Conservation (phyloP, 257 asterid genomes). For the Solanum microdontum region DNA sequence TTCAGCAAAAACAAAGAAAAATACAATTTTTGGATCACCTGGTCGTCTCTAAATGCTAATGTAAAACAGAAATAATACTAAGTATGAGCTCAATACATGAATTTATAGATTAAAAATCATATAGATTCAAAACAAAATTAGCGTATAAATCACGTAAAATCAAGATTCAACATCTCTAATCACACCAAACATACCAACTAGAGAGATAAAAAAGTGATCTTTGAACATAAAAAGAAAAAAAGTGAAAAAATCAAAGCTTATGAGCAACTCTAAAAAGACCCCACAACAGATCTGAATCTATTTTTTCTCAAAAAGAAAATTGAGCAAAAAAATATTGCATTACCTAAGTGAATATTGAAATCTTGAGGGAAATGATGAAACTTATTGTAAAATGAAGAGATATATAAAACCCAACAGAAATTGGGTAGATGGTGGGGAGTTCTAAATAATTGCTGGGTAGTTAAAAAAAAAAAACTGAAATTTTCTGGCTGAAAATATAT, state of each 20-base stretch:
- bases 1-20: not conserved
- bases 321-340: not conserved
- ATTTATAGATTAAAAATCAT: not conserved
- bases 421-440: not conserved
- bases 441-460: not conserved
- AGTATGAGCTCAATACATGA: not conserved
- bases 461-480: not conserved
- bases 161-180: not conserved
- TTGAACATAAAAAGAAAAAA: not conserved
- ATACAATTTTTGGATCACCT: conserved; percentile 1
- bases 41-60: not conserved
- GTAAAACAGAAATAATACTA: not conserved
- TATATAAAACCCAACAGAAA: not conserved
- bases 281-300: conserved; percentile 21
- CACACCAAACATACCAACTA: conserved; percentile 17
- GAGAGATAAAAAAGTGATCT: not conserved
- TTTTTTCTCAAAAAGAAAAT: not conserved
- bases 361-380: not conserved
- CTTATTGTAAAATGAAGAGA: not conserved
- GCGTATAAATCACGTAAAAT: not conserved
- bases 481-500: not conserved
- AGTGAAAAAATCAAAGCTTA: conserved; percentile 6
- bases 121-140: not conserved
- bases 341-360: not conserved
- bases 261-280: not conserved